Percentiles rank a stretch among this genome's conserved stretches.
phyloP scores from a whole-genome alignment of 1,284 basidiomycete genomes.

The Cryptococcus sp. region DNA sequence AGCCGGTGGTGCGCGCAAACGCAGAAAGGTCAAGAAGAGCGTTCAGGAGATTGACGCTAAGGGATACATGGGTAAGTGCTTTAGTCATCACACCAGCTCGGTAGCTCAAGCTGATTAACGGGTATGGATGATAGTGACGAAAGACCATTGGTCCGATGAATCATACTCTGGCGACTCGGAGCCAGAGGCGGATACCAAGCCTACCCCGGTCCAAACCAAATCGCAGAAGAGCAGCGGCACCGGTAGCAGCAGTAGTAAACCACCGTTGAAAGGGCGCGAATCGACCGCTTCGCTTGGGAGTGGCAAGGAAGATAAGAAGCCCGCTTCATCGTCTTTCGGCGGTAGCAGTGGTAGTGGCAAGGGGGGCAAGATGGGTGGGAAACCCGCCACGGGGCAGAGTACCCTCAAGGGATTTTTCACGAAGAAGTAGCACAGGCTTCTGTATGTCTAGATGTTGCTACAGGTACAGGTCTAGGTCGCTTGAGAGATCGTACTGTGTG shows the following conservation, averaged over 20 bases:
- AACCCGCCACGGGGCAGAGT: slow-evolving; percentile 28
- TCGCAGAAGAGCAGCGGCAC: slow-evolving; percentile 12
- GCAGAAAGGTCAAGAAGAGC: slow-evolving; percentile 44
- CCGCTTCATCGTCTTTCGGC: slow-evolving; percentile 4
- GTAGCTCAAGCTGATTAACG: neutral
- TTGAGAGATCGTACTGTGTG: no score
- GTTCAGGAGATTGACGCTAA: slow-evolving; percentile 40
- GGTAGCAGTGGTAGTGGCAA: neutral
- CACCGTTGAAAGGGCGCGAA: slow-evolving; percentile 12
- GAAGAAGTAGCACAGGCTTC: slow-evolving; percentile 29
- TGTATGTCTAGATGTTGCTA: no score
- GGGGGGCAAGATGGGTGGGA: slow-evolving; percentile 13
- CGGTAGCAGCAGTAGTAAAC: slow-evolving; percentile 8
- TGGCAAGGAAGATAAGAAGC: slow-evolving; percentile 16
- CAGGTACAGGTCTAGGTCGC: no score
- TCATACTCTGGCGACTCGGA: slow-evolving; percentile 40
- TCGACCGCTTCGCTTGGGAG: slow-evolving; percentile 21
- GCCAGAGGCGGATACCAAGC: slow-evolving; percentile 12
- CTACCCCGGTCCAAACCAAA: slow-evolving; percentile 16
- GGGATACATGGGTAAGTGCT: slow-evolving; percentile 47
- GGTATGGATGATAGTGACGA: slow-evolving; percentile 26
- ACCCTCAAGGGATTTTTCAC: slow-evolving; percentile 44
- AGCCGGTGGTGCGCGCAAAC: neutral
- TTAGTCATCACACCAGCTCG: neutral
- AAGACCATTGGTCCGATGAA: slow-evolving; percentile 39